Percentiles rank a stretch among this genome's conserved stretches.
phyloP scores from a whole-genome alignment of 2,329 filamentous ascomycete genomes.

The Trichophyton equinum region DNA sequence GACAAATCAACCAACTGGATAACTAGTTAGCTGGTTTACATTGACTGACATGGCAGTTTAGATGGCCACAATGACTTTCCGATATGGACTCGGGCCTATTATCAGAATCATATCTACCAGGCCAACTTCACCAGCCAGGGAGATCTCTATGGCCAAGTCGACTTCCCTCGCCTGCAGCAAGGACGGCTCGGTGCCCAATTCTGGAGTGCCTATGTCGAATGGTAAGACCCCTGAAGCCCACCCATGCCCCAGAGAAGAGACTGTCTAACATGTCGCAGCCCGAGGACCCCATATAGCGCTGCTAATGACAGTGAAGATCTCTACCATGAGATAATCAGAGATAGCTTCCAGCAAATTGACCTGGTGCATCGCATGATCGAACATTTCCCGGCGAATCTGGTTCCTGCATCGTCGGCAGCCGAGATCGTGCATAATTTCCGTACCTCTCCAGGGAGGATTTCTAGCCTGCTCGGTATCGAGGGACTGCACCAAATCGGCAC shows the following conservation, averaged over 20 bases:
- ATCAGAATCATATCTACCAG: slow-evolving; percentile 66
- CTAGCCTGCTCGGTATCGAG: slow-evolving; percentile 70
- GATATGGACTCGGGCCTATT: slow-evolving; percentile 53
- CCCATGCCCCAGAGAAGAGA: neutral
- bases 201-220: slow-evolving; percentile 74
- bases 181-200: slow-evolving; percentile 66
- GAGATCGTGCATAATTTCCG: slow-evolving; percentile 48
- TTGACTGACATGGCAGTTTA: slow-evolving; percentile 22
- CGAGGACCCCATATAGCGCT: neutral
- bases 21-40: neutral
- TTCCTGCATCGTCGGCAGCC: slow-evolving; percentile 39
- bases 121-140: slow-evolving; percentile 59
- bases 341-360: slow-evolving; percentile 64
- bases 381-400: slow-evolving; percentile 54
- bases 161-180: slow-evolving; percentile 59
- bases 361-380: slow-evolving; percentile 52
- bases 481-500: slow-evolving; percentile 92
- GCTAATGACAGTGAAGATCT: slow-evolving; percentile 11
- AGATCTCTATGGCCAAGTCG: slow-evolving; percentile 57
- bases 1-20: too few relatives aligned
- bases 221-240: slow-evolving; percentile 30
- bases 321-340: slow-evolving; percentile 31
- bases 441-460: slow-evolving; percentile 53
- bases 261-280: neutral
- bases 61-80: slow-evolving; percentile 88